phyloP scores from a whole-genome alignment of 345 rosid genomes.

The Alliaria petiolata region DNA sequence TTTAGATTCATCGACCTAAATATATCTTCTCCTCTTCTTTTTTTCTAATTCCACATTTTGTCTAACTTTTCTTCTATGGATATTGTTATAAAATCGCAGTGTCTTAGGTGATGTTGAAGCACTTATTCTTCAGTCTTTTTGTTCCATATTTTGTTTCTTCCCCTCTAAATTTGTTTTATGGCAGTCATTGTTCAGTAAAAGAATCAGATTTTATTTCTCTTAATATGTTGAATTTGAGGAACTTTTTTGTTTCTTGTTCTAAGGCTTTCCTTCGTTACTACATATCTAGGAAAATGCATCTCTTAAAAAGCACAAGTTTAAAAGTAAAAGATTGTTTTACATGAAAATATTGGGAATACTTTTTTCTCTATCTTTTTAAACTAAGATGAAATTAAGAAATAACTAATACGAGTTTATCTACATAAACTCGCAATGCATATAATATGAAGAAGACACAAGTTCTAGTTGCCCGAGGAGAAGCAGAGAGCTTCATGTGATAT shows the following conservation, averaged over 20 bases:
- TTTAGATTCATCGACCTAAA: neutral
- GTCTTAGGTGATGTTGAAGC: neutral
- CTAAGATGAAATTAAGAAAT: neutral
- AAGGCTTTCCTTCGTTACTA: neutral
- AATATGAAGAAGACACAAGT: slow-evolving; percentile 1
- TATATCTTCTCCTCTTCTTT: neutral
- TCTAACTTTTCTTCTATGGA: neutral
- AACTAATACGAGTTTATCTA: neutral
- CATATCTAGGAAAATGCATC: neutral
- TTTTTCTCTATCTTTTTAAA: neutral
- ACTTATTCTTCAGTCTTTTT: neutral
- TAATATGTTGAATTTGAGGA: slow-evolving; percentile 14
- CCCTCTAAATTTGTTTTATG: neutral
- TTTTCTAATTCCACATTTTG: neutral
- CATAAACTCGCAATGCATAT: neutral
- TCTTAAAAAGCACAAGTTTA: neutral
- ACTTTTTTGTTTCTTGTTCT: neutral
- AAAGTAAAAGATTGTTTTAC: slow-evolving; percentile 15
- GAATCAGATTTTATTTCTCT: neutral
- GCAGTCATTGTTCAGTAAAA: neutral
- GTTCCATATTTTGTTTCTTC: neutral
- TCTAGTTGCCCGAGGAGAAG: slow-evolving; percentile 16
- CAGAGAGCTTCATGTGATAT: slow-evolving; percentile 28
- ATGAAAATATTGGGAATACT: neutral
- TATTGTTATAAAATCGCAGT: neutral